Evolutionary conservation across 2,329 filamentous ascomycete genomes (phyloP).

Genomic region (Fragosphaeria purpurea): DNA sequence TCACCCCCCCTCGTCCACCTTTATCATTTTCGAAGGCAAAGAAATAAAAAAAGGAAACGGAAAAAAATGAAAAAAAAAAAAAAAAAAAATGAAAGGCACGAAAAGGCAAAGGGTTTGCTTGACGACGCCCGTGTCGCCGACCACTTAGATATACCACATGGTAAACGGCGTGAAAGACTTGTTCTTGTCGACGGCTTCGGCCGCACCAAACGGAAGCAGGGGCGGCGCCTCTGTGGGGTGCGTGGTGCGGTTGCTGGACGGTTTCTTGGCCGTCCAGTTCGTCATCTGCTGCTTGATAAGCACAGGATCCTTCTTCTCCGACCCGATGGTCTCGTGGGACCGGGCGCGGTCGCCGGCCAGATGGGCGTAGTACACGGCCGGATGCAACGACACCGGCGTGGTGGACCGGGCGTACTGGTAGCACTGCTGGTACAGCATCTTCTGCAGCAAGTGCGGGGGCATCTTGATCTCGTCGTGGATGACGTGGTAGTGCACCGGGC

Average conservation of each 20-base stretch:
- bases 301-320: constrained; percentile 33
- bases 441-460: constrained; percentile 60
- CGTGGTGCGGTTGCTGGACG: constrained; percentile 15
- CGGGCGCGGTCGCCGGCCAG: constrained; percentile 72
- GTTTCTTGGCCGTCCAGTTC: constrained; percentile 31
- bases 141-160: constrained; percentile 35
- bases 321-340: constrained; percentile 52
- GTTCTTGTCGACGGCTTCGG: constrained; percentile 10
- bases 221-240: constrained; percentile 13
- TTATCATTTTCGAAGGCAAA: no score
- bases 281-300: constrained; percentile 32
- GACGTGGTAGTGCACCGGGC: constrained; percentile 87
- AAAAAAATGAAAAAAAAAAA: no score
- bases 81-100: no score
- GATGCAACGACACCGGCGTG: constrained; percentile 79
- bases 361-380: constrained; percentile 94
- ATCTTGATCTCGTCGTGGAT: constrained; percentile 71
- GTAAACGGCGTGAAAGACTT: constrained; percentile 23
- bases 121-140: neutral
- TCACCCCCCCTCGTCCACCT: no score
- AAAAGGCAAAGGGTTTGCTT: no score
- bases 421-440: constrained; percentile 87
- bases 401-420: constrained; percentile 91
- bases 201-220: constrained; percentile 20
- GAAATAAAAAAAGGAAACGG: no score